Base-by-base conservation (phyloP, 2,329 filamentous ascomycete genomes). In the Zymoseptoria brevis region DNA sequence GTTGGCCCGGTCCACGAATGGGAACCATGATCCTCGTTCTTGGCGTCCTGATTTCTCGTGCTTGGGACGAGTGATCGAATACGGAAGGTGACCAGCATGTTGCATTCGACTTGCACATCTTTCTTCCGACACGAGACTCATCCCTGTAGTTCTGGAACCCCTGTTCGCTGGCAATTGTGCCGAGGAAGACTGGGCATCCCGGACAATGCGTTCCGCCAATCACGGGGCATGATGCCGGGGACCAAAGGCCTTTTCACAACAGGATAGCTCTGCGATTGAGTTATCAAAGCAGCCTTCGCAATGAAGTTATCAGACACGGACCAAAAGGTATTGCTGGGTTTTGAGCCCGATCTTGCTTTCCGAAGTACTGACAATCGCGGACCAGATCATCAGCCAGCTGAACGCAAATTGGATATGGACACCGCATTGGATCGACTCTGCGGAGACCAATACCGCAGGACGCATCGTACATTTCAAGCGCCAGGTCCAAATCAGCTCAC, bases 351-450 rank as follows among this genome's bases (percentile, higher is more conserved):
- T 29, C 26, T 29, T 29, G 26, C 26, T 29, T n/a, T 4, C n/a
- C n/a, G 5, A 19, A 50, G 41, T 35, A 55, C 53, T 54, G 26
- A 54, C 16, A 24, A 19, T 5, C 7, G 26, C 7, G 6, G 8
- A 53, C 3, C 41, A 75, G 71, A 69, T 57, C 16, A 68, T 73
- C 55, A 67, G 72, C 54, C 58, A 60, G 8, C 73, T 76, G 49
- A 73, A 73, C 57, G 68, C 69, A 19, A 76, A 73, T 56, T 77
- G 75, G 75, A 63, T 76, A 45, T 77, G 74, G 75, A 50, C 65
- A 0, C 68, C 72, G 1, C 58, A 66, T 41, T 76, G 75, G 73
- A 57, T 68, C 26, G 74, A 75, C 57, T 67, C 65, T 16, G 69
- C 70, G 6, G 29, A 53, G 3, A 30, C 30, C 19, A 73, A 74